These are phyloP conservation scores for Tagetes erecta DNA, from an alignment of 129 eudicot genomes.

Conservation along the genomic window DNA sequence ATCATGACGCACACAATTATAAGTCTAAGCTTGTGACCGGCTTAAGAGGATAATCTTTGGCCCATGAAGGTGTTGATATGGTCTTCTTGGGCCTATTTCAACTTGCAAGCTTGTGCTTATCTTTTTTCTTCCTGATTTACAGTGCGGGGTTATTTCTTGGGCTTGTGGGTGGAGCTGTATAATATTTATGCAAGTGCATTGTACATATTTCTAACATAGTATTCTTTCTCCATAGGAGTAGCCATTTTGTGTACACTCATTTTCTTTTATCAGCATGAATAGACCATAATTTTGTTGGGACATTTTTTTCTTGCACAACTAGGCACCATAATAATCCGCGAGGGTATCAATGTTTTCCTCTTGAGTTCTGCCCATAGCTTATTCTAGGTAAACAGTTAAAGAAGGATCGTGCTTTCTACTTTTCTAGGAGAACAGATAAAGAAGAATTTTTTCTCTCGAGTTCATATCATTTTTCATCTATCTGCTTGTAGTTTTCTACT, in stretches of 20 bases:
- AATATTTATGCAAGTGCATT: slow-evolving; percentile 6
- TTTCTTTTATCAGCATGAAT: background rate
- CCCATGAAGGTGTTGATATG: background rate
- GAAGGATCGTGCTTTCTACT: background rate
- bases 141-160: background rate
- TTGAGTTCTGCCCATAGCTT: slow-evolving; percentile 10
- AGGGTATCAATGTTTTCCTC: background rate
- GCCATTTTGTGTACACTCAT: background rate
- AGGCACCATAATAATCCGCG: background rate
- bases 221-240: background rate
- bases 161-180: background rate
- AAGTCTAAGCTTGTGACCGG: slow-evolving; percentile 1
- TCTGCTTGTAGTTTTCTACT: background rate
- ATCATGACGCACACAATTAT: background rate
- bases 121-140: background rate
- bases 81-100: background rate
- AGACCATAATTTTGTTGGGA: background rate
- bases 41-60: background rate
- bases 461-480: background rate
- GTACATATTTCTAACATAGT: background rate
- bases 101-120: background rate
- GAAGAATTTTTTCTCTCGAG: background rate
- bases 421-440: too few relatives aligned
- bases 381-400: slow-evolving; percentile 19
- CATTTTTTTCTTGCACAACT: background rate